Base-by-base conservation (phyloP, 768 basidiomycete species). In the Tulasnella sp. region DNA sequence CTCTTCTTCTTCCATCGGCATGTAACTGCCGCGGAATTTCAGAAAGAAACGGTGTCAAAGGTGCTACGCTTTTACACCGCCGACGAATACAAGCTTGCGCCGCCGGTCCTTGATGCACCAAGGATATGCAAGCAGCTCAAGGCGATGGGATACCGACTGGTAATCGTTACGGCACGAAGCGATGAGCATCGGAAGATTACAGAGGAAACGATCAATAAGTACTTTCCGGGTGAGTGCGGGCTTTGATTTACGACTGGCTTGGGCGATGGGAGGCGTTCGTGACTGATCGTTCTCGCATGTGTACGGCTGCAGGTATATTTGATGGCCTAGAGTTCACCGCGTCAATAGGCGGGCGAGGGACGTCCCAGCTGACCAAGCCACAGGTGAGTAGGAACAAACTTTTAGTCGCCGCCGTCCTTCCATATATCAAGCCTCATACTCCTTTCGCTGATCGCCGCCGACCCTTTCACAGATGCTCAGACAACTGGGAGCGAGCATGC, bases 81-180 rank as follows among this genome's bases (percentile, higher is more conserved):
- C 8, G 86, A 89, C 78, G 85, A 86, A 76, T 87, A 93, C 58
- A 85, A 87, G 24, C 84, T 85, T 42, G 88, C 90, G 46, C 84
- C 81, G 3, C 91, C 92, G 22, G 88, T 94, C 41, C 87, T 88
- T 8, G 93, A 92, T 4, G 93, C 93, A 42, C 86, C 86, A 48
- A 90, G 93, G 81, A 92, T 90, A 28, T 84, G 90, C 50, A 85
- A 88, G 82, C 85, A 88, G 34, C 87, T 96, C 22, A 88, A 88
- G 77, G 87, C 89, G 75, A 86, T 92, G 86, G 94, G 94, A 3
- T 94, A 89, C 84, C 88, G 89, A 60, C 86, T 96, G 74, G 88
- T 94, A 78, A 90, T 95, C 81, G 90, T 96, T 75, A 96, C 94
- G 12, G 93, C 94, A n/a, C 87, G 94, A 82, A 87, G 88, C 37